These are phyloP conservation scores for Epichloe elymi DNA, from an alignment of 2,329 filamentous ascomycete species.

Conservation along the genomic window DNA sequence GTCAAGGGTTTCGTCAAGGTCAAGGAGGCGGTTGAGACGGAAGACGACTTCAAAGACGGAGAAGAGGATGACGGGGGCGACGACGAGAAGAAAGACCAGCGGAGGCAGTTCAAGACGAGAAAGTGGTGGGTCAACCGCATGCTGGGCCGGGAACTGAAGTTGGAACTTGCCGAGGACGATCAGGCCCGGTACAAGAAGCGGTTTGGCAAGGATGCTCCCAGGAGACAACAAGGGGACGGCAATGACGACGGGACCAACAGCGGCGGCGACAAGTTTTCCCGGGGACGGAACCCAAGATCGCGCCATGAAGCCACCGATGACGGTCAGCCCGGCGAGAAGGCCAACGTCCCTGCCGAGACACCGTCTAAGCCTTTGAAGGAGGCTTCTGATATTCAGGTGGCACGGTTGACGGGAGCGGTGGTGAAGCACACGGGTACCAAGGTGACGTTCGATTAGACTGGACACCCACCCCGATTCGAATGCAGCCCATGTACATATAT, in stretches of 20 bases:
- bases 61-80: constrained; percentile 32
- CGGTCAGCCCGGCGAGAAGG: constrained; percentile 11
- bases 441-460: constrained; percentile 57
- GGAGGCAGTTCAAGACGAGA: constrained; percentile 43
- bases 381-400: constrained; percentile 33
- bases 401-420: constrained; percentile 65
- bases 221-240: constrained; percentile 16
- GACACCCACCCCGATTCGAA: background rate
- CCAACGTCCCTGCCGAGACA: background rate
- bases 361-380: constrained; percentile 27
- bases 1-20: constrained; percentile 73
- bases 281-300: constrained; percentile 25
- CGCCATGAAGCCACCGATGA: constrained; percentile 9
- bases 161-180: constrained; percentile 90
- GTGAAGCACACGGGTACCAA: constrained; percentile 71
- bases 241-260: constrained; percentile 12
- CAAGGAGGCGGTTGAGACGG: constrained; percentile 49
- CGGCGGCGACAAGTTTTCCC: constrained; percentile 18
- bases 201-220: constrained; percentile 60
- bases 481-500: background rate
- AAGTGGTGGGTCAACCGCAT: constrained; percentile 83
- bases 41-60: constrained; percentile 44
- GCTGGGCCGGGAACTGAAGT: constrained; percentile 65
- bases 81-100: constrained; percentile 24
- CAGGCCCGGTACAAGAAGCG: constrained; percentile 86